Base-by-base conservation (phyloP, 352 stramenopile genomes). In the Pythium sp. region DNA sequence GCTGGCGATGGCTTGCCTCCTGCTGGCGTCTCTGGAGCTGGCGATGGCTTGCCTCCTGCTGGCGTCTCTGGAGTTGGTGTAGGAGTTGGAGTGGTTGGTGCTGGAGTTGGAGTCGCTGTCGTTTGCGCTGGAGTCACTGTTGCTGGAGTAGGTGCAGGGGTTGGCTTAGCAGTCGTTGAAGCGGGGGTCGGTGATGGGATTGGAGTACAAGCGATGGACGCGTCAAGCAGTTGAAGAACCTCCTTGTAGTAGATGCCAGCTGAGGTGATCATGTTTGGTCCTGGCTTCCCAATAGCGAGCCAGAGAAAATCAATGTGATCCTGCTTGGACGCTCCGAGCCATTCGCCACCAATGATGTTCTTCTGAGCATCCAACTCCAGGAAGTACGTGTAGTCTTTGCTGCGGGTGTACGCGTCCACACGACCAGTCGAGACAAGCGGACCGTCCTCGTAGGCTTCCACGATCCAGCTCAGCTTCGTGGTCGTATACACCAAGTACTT, bases 401-500 rank as follows among this genome's bases (percentile, higher is more conserved):
- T 32, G 9, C 32, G 22, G 2, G 55, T 69, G 56, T 65, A 69
- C 1, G 49, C 32, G 18, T 67, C 28, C 14, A 61, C 53, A 8
- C 32, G 49, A 28, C 62, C 62, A 11, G 62, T 61, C 12, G 49
- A 51, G 11, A 67, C 62, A 0, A 67, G 62, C 2, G 62, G 62
- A 20, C 62, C 62, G 20, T 61, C 62, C 18, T 61, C 49, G 49
- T 54, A 41, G 34, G 49, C 62, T 68, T 85, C 76, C 24, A 68
- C 34, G 34, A 88, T 72, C 73, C 75, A 88, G 38, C 72, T 76
- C 5, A 88, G 66, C 61, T 34, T 74, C 26, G 66, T 73, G 57
- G 75, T 69, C 4, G 80, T 71, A 62, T 84, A 87, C 67, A 74
- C 66, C 22, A 90, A 68, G 53, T 73, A 78, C 64, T 72, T 72